Base-by-base conservation (phyloP, 2,329 filamentous ascomycete genomes). In the Ophiostoma australiae region DNA sequence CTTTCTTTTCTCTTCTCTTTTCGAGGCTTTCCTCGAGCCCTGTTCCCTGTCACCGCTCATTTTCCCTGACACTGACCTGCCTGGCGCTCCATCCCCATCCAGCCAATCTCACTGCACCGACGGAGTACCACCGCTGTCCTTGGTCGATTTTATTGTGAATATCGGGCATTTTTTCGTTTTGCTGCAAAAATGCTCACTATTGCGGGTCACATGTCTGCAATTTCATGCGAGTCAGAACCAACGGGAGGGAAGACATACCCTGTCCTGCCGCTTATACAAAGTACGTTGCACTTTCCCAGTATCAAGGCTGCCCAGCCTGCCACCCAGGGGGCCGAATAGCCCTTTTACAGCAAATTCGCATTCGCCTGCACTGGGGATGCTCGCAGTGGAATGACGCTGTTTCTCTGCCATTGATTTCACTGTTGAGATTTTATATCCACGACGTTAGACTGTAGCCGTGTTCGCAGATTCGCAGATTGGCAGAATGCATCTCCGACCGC, bases 21-120 rank as follows among this genome's bases (percentile, higher is more conserved):
- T 44, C 31, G 41, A 23, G 31, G 35, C 61, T 7, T 63, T 55
- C 63, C 69, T 69, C 5, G 27, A 48, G 52, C 73, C 73, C 72
- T 74, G 73, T 71, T 74, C 73, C 73, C 70, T 74, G 73, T 74
- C 72, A 74, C 73, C 73, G 73, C 72, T 70, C 58, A 35, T 73
- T 73, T 67, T 37, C 15, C 33, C 63, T 55, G 31, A 27, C 13
- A 63, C 20, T 39, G 20, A 20, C 33, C 35, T 39, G 17, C 33
- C 20, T 66, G 63, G 20, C 20, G 15, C 15, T 39, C 15, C 33
- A 37, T 37, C 1, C 58, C 15, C 33, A 37, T 37, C 1, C 58
- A 63, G 27, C 27, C 58, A 63, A 63, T 63, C 52, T 58, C 23
- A 10, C 23, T 58, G 52, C 52, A 58, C n/a, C 4, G 17, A 10